Evolutionary conservation across 1,284 basidiomycete species (phyloP).

Genomic region (Melampsora abietis-canadensis): DNA sequence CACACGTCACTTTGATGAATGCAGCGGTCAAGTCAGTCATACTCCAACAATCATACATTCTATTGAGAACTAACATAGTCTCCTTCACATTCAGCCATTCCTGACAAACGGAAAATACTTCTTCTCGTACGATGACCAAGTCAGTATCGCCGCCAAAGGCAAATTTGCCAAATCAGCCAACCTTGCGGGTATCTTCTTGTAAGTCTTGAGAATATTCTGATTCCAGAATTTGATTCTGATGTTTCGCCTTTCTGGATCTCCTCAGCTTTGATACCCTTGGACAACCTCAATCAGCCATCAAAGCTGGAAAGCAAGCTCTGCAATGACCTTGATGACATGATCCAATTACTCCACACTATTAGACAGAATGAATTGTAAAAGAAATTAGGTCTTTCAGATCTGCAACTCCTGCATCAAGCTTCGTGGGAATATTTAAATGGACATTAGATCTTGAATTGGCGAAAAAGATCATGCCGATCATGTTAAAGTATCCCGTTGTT

Average conservation of each 20-base stretch:
- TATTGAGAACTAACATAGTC: not conserved
- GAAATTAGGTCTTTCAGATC: no score
- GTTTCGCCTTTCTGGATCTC: not conserved
- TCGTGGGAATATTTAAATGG: no score
- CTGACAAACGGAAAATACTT: slow-evolving; percentile 39
- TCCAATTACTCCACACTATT: no score
- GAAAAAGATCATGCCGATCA: no score
- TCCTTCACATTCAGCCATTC: slow-evolving; percentile 10
- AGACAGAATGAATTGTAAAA: no score
- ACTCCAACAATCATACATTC: not conserved
- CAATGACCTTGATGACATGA: no score
- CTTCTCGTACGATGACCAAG: slow-evolving; percentile 36
- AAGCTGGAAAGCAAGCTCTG: no score
- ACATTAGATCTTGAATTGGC: no score
- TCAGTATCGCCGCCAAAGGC: slow-evolving; percentile 22
- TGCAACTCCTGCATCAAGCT: no score
- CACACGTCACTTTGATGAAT: slow-evolving; percentile 30
- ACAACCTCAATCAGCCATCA: not conserved
- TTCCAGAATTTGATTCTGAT: not conserved
- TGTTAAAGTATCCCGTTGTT: no score
- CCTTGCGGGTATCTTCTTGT: slow-evolving; percentile 28
- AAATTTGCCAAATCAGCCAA: slow-evolving; percentile 15
- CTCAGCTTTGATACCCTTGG: slow-evolving; percentile 28
- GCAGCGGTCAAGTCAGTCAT: slow-evolving; percentile 32
- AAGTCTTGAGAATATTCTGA: not conserved